Percentiles rank a stretch among this genome's conserved stretches.
phyloP scores from a whole-genome alignment of 805 yeast species.

The Candida ovalis region DNA sequence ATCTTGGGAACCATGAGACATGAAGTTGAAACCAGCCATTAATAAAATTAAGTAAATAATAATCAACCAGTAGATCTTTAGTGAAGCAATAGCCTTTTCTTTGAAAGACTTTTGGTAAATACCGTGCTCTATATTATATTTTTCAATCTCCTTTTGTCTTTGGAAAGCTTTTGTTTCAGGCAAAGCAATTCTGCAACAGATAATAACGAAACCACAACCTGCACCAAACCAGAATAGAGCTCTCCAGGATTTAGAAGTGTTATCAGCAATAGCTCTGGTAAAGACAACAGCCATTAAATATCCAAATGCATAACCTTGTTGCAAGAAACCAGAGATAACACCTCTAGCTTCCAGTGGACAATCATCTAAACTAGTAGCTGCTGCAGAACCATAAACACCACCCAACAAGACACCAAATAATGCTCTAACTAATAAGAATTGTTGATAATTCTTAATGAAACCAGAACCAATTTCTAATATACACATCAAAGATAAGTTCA shows the following conservation, averaged over 20 bases:
- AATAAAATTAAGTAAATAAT: constrained; percentile 52
- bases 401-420: constrained; percentile 60
- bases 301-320: constrained; percentile 78
- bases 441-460: constrained; percentile 50
- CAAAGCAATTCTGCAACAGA: constrained; percentile 37
- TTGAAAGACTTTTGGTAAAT: constrained; percentile 32
- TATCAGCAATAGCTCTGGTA: constrained; percentile 58
- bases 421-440: constrained; percentile 61
- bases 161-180: constrained; percentile 55
- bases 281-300: constrained; percentile 62
- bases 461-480: constrained; percentile 62
- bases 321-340: constrained; percentile 63
- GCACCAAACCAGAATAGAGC: constrained; percentile 67
- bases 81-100: constrained; percentile 33
- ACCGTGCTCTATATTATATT: constrained; percentile 28
- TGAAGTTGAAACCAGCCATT: constrained; percentile 62
- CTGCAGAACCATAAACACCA: constrained; percentile 52
- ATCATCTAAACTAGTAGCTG: constrained; percentile 52
- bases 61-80: constrained; percentile 54
- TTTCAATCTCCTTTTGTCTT: constrained; percentile 36
- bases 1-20: constrained; percentile 64
- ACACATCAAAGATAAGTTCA: constrained; percentile 43
- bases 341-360: constrained; percentile 53
- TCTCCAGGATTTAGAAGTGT: constrained; percentile 55
- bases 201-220: constrained; percentile 45